Evolutionary conservation across 2,329 filamentous ascomycete genomes (phyloP), one percentile per base, ranked within the genome.

Genomic region (Fusarium chaquense): DNA sequence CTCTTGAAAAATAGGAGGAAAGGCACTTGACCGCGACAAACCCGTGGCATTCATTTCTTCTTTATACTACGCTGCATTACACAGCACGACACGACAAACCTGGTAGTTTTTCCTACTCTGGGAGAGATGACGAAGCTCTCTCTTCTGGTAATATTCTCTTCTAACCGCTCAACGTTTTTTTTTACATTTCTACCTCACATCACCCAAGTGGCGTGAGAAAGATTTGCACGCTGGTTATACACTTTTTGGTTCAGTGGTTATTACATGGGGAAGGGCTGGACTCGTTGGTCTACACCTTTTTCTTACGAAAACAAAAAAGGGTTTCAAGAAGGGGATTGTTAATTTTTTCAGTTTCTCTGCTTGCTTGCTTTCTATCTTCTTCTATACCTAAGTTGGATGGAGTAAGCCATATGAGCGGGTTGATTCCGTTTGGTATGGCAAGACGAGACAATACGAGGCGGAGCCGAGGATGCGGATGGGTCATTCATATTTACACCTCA

Each of bases 341-440:
- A 30, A 53, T 46, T 54, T 58, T 68, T 56, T 49, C 26, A 24
- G 33, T 63, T 58, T 50, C 28, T 69, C 43, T 63, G 50, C 33
- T 69, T 56, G 38, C 35, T 45, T 63, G 50, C 33, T 69, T 56
- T 54, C 40, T 45, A 55, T 38, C 62, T 62, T 75, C 72, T 68
- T 76, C 62, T 75, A 75, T 76, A 73, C 68, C 68, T 73, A 61
- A 69, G 71, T 76, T 77, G 74, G 73, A 72, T 75, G 73, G 67
- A 74, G 65, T 65, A 69, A 65, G 58, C 59, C 50, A 69, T 67
- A 61, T 62, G 44, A 58, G 61, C 36, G 65, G 70, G 50, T 62
- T 73, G 67, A 55, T 73, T 72, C 63, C 49, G 59, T 59, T 62
- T 65, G 45, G 38, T 46, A 61, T 51, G 33, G 33, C 30, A 41